These are phyloP conservation scores for Hypoxylon sp. DNA, from an alignment of 2,329 filamentous ascomycete species.

Conservation along the genomic window DNA sequence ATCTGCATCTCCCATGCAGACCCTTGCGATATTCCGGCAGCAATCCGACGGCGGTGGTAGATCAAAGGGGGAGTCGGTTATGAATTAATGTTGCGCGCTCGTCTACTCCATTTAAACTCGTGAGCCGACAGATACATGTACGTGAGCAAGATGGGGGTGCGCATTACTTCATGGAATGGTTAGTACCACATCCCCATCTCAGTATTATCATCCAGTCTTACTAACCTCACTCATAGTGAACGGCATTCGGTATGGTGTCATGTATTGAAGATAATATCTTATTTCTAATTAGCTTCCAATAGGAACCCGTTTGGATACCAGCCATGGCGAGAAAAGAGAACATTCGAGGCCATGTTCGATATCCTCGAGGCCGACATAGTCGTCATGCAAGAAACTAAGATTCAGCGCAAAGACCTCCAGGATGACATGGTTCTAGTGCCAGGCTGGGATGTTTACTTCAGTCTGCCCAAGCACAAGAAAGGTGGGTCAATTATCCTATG, in stretches of 20 bases:
- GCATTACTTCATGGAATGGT: constrained; percentile 92
- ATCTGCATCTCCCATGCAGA: constrained; percentile 4
- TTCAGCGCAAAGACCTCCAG: constrained; percentile 89
- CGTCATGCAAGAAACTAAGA: constrained; percentile 96
- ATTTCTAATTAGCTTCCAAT: constrained; percentile 39
- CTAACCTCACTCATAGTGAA: constrained; percentile 71
- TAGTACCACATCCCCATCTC: constrained; percentile 48
- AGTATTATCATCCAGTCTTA: constrained; percentile 3
- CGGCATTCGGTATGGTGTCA: constrained; percentile 76
- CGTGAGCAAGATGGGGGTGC: constrained; percentile 73
- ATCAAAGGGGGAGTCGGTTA: background rate
- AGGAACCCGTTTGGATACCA: constrained; percentile 89
- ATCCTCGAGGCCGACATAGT: constrained; percentile 93
- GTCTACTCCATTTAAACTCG: constrained; percentile 5
- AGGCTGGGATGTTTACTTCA: constrained; percentile 98
- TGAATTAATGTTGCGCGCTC: constrained; percentile 4
- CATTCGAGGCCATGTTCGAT: constrained; percentile 91
- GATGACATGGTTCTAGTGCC: constrained; percentile 97
- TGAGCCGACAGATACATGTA: constrained; percentile 8
- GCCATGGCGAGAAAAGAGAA: constrained; percentile 81
- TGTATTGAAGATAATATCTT: background rate
- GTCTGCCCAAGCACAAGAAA: constrained; percentile 93
- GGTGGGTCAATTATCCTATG: constrained; percentile 64
- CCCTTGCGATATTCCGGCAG: background rate
- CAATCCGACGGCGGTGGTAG: constrained; percentile 8